Conservation (phyloP, 371 early-diverging fungal species). For the Zancudomyces culisetae region DNA sequence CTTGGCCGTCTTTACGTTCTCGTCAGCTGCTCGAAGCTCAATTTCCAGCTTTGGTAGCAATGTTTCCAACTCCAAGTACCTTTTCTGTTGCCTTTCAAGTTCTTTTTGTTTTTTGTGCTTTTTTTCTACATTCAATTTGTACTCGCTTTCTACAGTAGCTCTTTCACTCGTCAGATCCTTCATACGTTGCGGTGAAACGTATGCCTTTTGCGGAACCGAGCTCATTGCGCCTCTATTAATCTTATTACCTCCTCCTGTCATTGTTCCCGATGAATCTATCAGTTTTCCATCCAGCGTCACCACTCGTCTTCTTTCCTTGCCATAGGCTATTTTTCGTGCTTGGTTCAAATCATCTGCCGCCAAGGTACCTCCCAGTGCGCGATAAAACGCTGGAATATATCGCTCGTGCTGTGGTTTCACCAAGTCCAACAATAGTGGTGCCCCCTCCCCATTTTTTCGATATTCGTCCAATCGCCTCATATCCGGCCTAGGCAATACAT, state of each 20-base stretch:
- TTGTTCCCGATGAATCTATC: slow-evolving; percentile 91
- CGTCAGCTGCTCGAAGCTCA: slow-evolving; percentile 42
- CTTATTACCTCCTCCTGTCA: slow-evolving; percentile 87
- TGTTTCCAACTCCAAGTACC: slow-evolving; percentile 42
- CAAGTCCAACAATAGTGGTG: slow-evolving; percentile 80
- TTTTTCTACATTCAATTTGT: slow-evolving; percentile 27
- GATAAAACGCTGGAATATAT: slow-evolving; percentile 78
- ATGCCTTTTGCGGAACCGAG: slow-evolving; percentile 38
- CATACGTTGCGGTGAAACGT: slow-evolving; percentile 33
- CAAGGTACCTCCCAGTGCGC: slow-evolving; percentile 79
- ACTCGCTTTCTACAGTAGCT: slow-evolving; percentile 34
- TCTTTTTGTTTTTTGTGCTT: slow-evolving; percentile 30
- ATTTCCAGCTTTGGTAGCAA: slow-evolving; percentile 50
- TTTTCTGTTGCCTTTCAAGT: slow-evolving; percentile 29
- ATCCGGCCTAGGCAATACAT: slow-evolving; percentile 32
- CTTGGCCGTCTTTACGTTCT: slow-evolving; percentile 30
- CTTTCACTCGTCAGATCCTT: slow-evolving; percentile 34
- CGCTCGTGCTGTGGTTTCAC: slow-evolving; percentile 54
- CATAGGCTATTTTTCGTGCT: slow-evolving; percentile 84
- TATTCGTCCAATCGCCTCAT: slow-evolving; percentile 15
- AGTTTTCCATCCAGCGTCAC: slow-evolving; percentile 94
- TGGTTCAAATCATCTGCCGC: slow-evolving; percentile 76
- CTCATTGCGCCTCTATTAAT: slow-evolving; percentile 68
- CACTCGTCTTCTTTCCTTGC: slow-evolving; percentile 62
- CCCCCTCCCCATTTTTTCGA: slow-evolving; percentile 46